A percentile compares a stretch with the other conserved stretches of the same genome.
phyloP scores from a whole-genome alignment of 2,329 filamentous ascomycete genomes.

The Ophiostoma himal-ulmi region DNA sequence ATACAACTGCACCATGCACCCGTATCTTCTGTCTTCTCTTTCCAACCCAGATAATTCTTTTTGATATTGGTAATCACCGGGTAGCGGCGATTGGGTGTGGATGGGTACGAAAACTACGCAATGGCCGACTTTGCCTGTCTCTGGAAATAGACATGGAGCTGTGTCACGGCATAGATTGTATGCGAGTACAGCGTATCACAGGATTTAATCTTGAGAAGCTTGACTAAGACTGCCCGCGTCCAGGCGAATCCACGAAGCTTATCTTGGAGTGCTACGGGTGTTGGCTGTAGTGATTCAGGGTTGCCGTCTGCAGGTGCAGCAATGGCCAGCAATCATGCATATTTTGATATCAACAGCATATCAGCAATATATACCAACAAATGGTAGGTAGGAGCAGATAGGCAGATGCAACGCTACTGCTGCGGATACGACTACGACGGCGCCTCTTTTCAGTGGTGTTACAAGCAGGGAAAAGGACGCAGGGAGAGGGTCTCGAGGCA shows the following conservation, averaged over 20 bases:
- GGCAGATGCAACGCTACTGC: background rate
- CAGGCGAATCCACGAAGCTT: background rate
- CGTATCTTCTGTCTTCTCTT: background rate
- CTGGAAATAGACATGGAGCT: background rate
- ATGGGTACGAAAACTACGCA: constrained; percentile 8
- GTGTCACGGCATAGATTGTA: background rate
- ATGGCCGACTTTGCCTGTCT: background rate
- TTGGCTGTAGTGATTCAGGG: background rate
- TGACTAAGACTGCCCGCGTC: too few relatives aligned
- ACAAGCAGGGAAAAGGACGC: background rate
- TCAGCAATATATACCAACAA: background rate
- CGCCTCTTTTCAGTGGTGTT: background rate
- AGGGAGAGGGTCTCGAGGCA: background rate
- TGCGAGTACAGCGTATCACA: background rate
- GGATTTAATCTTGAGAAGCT: background rate
- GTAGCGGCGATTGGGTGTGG: background rate
- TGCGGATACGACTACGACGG: background rate
- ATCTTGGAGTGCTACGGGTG: background rate
- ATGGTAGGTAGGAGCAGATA: background rate
- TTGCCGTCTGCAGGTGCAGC: background rate
- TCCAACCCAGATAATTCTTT: background rate
- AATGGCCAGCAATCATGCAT: constrained; percentile 2
- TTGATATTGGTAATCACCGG: background rate
- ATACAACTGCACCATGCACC: background rate
- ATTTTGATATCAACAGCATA: background rate